Conservation (phyloP, 441 rosid species). For the Breynia disticha region DNA sequence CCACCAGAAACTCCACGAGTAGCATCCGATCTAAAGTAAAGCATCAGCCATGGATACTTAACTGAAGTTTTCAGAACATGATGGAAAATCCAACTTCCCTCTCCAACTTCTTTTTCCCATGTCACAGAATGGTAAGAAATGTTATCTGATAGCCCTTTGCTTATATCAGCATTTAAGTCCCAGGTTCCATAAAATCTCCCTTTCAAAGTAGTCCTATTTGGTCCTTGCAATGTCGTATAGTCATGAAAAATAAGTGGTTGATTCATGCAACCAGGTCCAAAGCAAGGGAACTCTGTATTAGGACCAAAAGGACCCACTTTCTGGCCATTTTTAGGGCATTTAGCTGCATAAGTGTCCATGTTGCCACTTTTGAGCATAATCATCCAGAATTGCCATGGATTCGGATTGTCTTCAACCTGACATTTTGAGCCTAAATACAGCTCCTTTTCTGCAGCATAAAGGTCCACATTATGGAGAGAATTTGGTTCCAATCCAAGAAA, state of each 20-base stretch:
- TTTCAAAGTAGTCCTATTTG: constrained; percentile 30
- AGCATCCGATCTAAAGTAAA: constrained; percentile 75
- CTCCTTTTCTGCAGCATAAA: constrained; percentile 63
- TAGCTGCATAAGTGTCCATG: constrained; percentile 49
- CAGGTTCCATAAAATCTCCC: constrained; percentile 68
- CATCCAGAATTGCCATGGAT: constrained; percentile 91
- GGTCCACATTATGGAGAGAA: constrained; percentile 25
- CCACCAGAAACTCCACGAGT: constrained; percentile 62
- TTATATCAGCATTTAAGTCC: constrained; percentile 47
- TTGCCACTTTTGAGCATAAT: constrained; percentile 76
- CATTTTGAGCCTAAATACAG: constrained; percentile 61
- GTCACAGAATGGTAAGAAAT: constrained; percentile 48
- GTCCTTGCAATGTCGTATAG: constrained; percentile 44
- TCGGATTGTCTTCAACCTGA: constrained; percentile 47
- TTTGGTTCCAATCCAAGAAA: constrained; percentile 38
- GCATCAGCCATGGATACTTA: constrained; percentile 91
- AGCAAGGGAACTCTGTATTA: constrained; percentile 54
- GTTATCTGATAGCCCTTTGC: constrained; percentile 19
- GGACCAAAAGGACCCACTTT: constrained; percentile 45
- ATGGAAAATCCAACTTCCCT: constrained; percentile 66
- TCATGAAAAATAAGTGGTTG: constrained; percentile 58
- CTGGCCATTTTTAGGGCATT: constrained; percentile 55
- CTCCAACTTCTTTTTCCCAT: constrained; percentile 64
- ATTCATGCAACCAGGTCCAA: constrained; percentile 72
- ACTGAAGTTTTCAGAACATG: constrained; percentile 61